Evolutionary conservation across 1,284 basidiomycete genomes (phyloP), one percentile per base, ranked within the genome.

Genomic region (Boletus semigastroideus): DNA sequence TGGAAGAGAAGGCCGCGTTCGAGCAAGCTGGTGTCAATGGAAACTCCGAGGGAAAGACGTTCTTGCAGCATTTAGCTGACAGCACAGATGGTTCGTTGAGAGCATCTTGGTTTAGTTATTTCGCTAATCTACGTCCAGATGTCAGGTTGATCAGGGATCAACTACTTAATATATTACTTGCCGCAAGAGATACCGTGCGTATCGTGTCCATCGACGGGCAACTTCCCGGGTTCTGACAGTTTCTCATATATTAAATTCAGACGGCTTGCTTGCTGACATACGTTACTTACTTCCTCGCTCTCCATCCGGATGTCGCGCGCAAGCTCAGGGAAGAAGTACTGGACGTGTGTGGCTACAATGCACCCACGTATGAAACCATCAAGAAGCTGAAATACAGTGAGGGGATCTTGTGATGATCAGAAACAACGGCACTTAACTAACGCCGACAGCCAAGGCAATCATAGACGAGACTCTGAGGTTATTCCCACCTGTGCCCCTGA

Each of bases 381-480:
- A 76, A 74, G 58, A 66, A 74, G 34, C 71, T 89, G 64, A 82
- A 76, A 69, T 88, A 88, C 61, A 74, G 84, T 86, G 57, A 56
- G 83, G 36, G 37, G 5, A 31, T 75, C 42, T 28, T 37, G 44
- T 34, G 27, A 47, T 27, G 33, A 51, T 52, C 19, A 20, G 11
- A 31, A 25, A 36, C 4, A 22, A 27, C 40, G 27, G n/a, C 46
- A 11, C 40, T 44, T 57, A 13, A 62, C 46, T 46, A n/a, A 40
- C 44, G 27, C 52, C 34, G 45, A 42, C 33, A 87, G 84, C 88
- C 71, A 78, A 82, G 53, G 86, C 86, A 5, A 81, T 89, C 13
- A 75, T 90, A 33, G 86, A 89, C 55, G 87, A 90, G 59, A 83
- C 84, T 0, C 74, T 90, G 6, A 78, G 87, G 25, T 65, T 90